Evolutionary conservation across 2,329 filamentous ascomycete genomes (phyloP), one percentile per base, ranked within the genome.

Genomic region (Colletotrichum chrysophilum): DNA sequence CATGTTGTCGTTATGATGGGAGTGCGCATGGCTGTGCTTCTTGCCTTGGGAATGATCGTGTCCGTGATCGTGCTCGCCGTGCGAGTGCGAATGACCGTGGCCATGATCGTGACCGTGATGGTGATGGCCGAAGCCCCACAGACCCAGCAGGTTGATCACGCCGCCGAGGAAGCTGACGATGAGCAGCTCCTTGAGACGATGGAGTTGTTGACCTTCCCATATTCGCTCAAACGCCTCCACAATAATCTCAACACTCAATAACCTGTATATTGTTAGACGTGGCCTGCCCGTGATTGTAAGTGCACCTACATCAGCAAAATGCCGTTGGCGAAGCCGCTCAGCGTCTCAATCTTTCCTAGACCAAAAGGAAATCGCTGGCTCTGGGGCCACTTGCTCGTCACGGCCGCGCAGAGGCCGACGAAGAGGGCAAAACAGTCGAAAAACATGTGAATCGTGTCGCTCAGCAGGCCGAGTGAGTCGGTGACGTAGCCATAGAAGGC

Each of bases 391-490:
- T 98, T 98, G 85, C 95, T 97, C 88, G 98, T 95, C 7, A 99
- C 96, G 3, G 96, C 94, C 32, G 97, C 97, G 79, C 96, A 94
- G 12, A 99, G 88, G 13, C 97, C 97, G 43, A 99, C 96, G 2
- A 95, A 92, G 32, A 99, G 90, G 24, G 96, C 97, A 43, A 98
- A 93, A 79, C 97, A 99, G 85, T 99, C 97, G 80, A 99, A 98
- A 81, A 99, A 96, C 97, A 99, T 99, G 86, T 99, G 97, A 77
- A 99, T 97, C 81, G 96, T 98, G 85, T 99, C 97, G 79, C 96
- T 98, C 21, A 99, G 91, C n/a, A 99, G 89, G 4, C 97, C 97
- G 7, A 99, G 88, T 0, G 97, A 99, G 79, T 98, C 96, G 5
- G 96, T 98, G 13, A 97, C 87, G 80, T 97, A 97, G 65, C 97